These are phyloP conservation scores for Discostella stelligeroides DNA, from an alignment of 108 stramenopile genomes.

Conservation along the genomic window DNA sequence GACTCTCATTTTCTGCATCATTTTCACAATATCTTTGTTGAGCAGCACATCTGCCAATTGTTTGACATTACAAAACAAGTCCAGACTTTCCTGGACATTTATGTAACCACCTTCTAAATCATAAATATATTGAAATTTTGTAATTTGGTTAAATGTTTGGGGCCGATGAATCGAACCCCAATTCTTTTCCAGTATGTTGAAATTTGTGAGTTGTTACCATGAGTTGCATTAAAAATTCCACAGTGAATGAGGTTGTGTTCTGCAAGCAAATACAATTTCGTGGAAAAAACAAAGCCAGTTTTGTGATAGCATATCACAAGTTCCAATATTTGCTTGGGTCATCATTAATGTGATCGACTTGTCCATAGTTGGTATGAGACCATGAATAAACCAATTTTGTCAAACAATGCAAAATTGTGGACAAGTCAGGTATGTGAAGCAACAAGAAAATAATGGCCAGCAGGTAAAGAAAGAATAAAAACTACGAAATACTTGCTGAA, in stretches of 20 bases:
- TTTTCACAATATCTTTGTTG: background rate
- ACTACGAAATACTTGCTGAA: no score
- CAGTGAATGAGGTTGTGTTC: background rate
- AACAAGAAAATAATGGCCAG: no score
- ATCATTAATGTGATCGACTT: background rate
- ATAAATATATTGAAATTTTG: slow-evolving; percentile 12
- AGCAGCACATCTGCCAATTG: slow-evolving; percentile 21
- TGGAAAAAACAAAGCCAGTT: slow-evolving; percentile 24
- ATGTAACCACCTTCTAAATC: slow-evolving; percentile 13
- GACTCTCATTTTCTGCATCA: slow-evolving; percentile 7
- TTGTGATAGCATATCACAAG: slow-evolving; percentile 31
- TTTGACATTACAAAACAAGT: slow-evolving; percentile 16
- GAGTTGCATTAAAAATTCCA: background rate
- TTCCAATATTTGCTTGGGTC: slow-evolving; percentile 11
- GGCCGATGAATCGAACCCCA: slow-evolving; percentile 20
- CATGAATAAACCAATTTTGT: no score
- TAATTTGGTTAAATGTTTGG: background rate
- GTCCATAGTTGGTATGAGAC: no score
- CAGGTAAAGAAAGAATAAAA: no score
- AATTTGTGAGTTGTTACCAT: background rate
- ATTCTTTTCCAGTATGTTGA: slow-evolving; percentile 8
- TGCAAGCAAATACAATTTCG: slow-evolving; percentile 1
- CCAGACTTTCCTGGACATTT: slow-evolving; percentile 25
- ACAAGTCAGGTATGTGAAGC: no score
- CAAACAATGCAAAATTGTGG: no score